Evolutionary conservation across 2,329 filamentous ascomycete genomes (phyloP).

Genomic region (Didymella pinodella): DNA sequence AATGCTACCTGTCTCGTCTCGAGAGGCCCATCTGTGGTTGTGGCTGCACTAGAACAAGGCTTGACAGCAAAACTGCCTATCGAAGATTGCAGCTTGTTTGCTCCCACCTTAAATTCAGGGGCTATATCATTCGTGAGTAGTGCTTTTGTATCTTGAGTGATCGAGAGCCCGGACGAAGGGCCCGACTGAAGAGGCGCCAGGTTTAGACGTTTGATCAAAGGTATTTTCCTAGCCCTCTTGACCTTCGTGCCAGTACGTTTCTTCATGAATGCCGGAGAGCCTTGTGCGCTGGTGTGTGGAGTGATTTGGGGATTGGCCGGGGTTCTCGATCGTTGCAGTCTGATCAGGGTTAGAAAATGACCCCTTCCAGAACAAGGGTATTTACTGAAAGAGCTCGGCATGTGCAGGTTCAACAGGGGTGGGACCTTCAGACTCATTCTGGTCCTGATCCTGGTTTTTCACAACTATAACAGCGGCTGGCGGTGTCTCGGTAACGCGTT

Average conservation of each 20-base stretch:
- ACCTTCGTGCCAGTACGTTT: neutral
- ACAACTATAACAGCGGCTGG: neutral
- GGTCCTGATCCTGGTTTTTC: too few relatives aligned
- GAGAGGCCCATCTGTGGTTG: neutral
- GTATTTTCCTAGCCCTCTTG: neutral
- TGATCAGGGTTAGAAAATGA: neutral
- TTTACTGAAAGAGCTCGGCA: neutral
- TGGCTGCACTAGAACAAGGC: neutral
- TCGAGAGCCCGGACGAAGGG: neutral
- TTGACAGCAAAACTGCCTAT: neutral
- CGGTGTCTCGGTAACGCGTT: neutral
- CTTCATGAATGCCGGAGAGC: neutral
- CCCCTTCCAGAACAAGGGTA: neutral
- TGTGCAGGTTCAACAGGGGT: neutral
- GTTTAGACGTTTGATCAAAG: neutral
- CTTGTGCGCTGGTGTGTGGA: neutral
- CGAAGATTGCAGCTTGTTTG: rapidly evolving
- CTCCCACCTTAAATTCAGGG: neutral
- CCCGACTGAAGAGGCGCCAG: conserved; percentile 1
- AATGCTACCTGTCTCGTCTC: neutral
- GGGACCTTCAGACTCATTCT: neutral
- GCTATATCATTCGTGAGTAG: neutral
- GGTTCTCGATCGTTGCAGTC: neutral
- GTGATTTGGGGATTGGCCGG: neutral
- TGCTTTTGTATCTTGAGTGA: too few relatives aligned